Percentiles rank a stretch among this genome's conserved stretches.
phyloP scores from a whole-genome alignment of 345 rosid species.

The Citrus maxima region DNA sequence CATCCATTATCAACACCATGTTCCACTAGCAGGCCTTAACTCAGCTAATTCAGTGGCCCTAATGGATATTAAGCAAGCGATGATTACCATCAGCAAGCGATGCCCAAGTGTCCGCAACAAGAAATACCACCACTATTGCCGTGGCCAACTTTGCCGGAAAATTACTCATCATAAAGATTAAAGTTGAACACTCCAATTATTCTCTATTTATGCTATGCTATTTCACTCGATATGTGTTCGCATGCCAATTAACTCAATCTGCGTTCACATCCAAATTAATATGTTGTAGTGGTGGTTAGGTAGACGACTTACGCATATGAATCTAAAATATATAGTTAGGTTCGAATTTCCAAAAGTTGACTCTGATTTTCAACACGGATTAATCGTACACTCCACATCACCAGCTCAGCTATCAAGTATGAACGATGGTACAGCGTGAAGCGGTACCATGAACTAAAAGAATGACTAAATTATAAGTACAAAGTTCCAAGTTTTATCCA shows the following conservation, averaged over 20 bases:
- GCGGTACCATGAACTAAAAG: background rate
- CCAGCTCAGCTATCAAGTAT: background rate
- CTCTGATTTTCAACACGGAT: background rate
- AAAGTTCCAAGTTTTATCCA: background rate
- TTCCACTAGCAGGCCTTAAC: background rate
- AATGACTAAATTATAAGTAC: background rate
- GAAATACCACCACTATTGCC: background rate
- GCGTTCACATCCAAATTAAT: background rate
- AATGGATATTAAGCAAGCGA: background rate
- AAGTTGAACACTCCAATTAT: background rate
- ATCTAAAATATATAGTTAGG: background rate
- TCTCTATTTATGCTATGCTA: background rate
- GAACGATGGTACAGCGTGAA: background rate
- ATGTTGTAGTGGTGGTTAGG: background rate
- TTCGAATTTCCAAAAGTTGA: slow-evolving; percentile 5
- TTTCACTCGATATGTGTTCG: background rate
- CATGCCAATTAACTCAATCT: background rate
- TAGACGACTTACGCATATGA: background rate
- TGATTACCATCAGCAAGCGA: background rate
- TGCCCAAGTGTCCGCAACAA: background rate
- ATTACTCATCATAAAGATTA: background rate
- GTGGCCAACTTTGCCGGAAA: background rate
- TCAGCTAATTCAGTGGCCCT: background rate
- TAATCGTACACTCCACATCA: background rate
- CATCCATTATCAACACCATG: background rate